Conservation (phyloP, 1,284 basidiomycete genomes). For the Tilletia setariae region DNA sequence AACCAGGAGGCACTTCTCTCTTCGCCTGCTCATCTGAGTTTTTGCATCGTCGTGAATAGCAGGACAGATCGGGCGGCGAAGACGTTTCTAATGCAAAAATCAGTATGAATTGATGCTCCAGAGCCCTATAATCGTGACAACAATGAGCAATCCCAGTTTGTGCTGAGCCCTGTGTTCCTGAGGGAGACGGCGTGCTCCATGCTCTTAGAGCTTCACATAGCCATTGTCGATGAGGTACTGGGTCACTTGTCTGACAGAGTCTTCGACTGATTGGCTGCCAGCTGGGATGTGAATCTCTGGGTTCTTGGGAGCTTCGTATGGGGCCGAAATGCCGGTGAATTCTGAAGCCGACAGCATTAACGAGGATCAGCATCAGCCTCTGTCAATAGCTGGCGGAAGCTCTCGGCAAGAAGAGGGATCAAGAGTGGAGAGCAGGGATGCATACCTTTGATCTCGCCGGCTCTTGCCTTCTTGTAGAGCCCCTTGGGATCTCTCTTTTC, state of each 20-base stretch:
- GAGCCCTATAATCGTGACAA: background rate
- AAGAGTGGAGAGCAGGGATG: background rate
- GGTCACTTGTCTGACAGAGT: slow-evolving; percentile 75
- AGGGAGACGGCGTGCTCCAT: no score
- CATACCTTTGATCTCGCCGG: slow-evolving; percentile 91
- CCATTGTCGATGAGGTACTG: slow-evolving; percentile 71
- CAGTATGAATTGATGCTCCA: background rate
- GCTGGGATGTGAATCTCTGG: slow-evolving; percentile 94
- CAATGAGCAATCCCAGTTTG: background rate
- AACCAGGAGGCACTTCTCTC: no score
- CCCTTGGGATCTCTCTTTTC: slow-evolving; percentile 96
- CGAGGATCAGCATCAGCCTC: no score
- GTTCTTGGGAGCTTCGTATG: slow-evolving; percentile 82
- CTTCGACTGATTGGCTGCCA: slow-evolving; percentile 71
- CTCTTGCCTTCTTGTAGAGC: slow-evolving; percentile 91
- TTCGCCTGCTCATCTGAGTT: background rate
- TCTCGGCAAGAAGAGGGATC: background rate
- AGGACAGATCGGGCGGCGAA: no score
- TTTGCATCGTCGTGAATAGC: background rate
- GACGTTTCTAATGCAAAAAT: background rate
- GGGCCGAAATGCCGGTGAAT: slow-evolving; percentile 95
- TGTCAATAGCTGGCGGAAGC: slow-evolving; percentile 1
- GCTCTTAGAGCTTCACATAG: slow-evolving; percentile 29
- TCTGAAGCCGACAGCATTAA: slow-evolving; percentile 60
- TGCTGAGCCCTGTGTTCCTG: no score